Conservation (phyloP, 75 land plant species). For the Adiantum capillusveneris region DNA sequence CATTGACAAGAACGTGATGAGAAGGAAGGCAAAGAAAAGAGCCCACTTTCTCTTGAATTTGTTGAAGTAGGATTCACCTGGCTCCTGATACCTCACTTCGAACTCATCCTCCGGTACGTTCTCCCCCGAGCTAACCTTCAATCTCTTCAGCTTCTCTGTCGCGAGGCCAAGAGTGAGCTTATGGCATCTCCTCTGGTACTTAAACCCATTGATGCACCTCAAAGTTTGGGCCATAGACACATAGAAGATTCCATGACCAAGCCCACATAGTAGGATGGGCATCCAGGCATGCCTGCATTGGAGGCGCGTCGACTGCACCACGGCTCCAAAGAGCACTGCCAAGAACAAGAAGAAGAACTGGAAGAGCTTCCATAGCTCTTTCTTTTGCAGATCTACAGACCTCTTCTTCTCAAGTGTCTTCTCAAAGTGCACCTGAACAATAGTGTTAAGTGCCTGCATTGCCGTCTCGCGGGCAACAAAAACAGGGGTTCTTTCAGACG, state of each 20-base stretch:
- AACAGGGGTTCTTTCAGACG: not conserved
- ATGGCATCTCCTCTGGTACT: conserved; percentile 80
- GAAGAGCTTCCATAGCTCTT: conserved; percentile 60
- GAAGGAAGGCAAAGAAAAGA: conserved; percentile 49
- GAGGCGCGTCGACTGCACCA: conserved; percentile 35
- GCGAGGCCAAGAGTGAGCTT: conserved; percentile 75
- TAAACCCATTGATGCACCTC: conserved; percentile 72
- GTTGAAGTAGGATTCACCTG: conserved; percentile 61
- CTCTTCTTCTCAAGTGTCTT: conserved; percentile 71
- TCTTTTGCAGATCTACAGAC: conserved; percentile 64
- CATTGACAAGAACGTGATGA: conserved; percentile 46
- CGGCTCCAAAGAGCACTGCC: conserved; percentile 37
- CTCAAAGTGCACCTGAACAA: conserved; percentile 63
- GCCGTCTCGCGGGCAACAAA: conserved; percentile 40
- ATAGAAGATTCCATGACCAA: conserved; percentile 57
- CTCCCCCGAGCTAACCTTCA: conserved; percentile 29
- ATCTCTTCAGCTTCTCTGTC: conserved; percentile 45
- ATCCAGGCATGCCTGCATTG: conserved; percentile 73
- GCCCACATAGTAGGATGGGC: conserved; percentile 58
- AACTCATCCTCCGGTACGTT: conserved; percentile 26
- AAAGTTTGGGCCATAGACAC: conserved; percentile 70
- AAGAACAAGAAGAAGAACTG: conserved; percentile 69
- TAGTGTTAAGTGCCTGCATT: conserved; percentile 60
- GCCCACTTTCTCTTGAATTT: conserved; percentile 90
- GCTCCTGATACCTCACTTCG: conserved; percentile 76